Percentiles rank a stretch among this genome's conserved stretches.
Evolutionary conservation across 441 rosid species (phyloP).

Genomic region (Gossypium davidsonii): DNA sequence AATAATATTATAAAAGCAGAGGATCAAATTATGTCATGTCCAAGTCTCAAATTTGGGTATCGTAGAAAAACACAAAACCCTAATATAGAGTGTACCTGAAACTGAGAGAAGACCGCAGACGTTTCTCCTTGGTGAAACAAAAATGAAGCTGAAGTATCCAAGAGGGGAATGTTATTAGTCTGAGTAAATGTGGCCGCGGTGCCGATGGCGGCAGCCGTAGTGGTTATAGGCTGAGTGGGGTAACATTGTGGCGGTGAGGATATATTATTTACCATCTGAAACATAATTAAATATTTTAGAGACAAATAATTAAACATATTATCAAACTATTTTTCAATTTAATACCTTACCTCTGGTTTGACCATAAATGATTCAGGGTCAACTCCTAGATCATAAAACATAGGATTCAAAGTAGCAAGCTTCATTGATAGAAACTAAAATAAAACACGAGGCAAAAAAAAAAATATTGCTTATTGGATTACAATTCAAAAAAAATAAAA

Average conservation of each 20-base stretch:
- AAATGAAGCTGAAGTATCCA: constrained; percentile 25
- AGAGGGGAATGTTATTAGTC: constrained; percentile 24
- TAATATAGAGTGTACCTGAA: too few relatives aligned
- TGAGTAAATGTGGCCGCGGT: constrained; percentile 11
- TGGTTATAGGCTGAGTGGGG: constrained; percentile 28
- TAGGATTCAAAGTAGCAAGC: constrained; percentile 50
- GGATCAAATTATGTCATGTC: too few relatives aligned
- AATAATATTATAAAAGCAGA: too few relatives aligned
- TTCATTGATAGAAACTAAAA: constrained; percentile 54
- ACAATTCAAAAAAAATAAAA: neutral
- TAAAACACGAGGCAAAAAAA: neutral
- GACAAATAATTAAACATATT: constrained; percentile 20
- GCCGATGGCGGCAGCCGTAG: constrained; percentile 20
- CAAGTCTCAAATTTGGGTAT: too few relatives aligned
- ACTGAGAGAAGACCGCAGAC: too few relatives aligned
- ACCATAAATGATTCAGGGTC: constrained; percentile 38
- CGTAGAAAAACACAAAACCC: too few relatives aligned
- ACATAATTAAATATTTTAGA: constrained; percentile 20
- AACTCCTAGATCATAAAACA: constrained; percentile 50
- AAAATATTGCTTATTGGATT: neutral
- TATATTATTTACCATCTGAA: constrained; percentile 29
- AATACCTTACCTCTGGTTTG: neutral
- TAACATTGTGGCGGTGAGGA: constrained; percentile 31
- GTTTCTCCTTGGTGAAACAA: constrained; percentile 14
- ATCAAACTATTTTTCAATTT: neutral